These are phyloP conservation scores for Canavalia ensiformis DNA, from an alignment of 306 rosid genomes.

Conservation along the genomic window DNA sequence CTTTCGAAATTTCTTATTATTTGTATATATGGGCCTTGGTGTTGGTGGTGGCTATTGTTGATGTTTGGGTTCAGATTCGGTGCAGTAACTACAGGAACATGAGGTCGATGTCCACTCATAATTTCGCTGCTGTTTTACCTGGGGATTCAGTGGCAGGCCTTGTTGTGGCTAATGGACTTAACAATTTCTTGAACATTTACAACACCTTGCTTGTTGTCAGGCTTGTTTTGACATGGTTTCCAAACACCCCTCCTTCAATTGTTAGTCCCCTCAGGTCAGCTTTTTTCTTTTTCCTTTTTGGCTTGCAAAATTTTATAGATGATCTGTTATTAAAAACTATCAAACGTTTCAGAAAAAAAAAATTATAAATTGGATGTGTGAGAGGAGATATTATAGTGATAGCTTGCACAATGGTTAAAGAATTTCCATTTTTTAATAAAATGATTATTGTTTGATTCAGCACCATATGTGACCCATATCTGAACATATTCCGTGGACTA, in stretches of 20 bases:
- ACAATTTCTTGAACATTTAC: constrained; percentile 86
- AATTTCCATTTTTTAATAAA: constrained; percentile 20
- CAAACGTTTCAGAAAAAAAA: no score
- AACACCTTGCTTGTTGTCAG: constrained; percentile 84
- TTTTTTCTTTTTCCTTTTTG: background rate
- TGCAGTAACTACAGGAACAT: constrained; percentile 50
- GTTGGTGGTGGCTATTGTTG: background rate
- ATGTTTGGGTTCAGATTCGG: constrained; percentile 65
- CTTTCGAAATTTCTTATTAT: background rate
- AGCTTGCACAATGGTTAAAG: background rate
- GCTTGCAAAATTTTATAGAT: background rate
- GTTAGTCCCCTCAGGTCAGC: constrained; percentile 88
- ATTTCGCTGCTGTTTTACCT: constrained; percentile 88
- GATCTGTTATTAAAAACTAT: no score
- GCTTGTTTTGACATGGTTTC: constrained; percentile 98
- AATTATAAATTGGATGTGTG: no score
- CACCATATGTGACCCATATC: constrained; percentile 92
- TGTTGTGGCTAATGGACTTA: constrained; percentile 81
- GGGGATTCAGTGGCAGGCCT: constrained; percentile 94
- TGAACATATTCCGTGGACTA: constrained; percentile 94
- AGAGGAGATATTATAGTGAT: background rate
- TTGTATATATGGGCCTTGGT: background rate
- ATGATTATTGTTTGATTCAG: constrained; percentile 58
- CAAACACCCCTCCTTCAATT: constrained; percentile 85
- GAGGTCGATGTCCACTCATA: constrained; percentile 54